Conservation (phyloP, 177 flowering plant genomes). For the Tripterygium wilfordii region DNA sequence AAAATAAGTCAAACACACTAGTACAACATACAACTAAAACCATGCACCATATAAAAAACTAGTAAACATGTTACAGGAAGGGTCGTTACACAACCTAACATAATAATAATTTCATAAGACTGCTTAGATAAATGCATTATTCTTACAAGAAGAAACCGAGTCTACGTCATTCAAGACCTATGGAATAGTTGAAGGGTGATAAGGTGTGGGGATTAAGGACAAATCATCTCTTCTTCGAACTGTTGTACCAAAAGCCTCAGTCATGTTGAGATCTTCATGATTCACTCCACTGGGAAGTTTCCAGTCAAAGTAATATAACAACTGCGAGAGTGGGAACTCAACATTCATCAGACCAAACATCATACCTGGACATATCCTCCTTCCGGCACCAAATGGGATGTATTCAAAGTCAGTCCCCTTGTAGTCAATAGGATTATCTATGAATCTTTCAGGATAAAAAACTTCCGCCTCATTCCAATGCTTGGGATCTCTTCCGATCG, state of each 20-base stretch:
- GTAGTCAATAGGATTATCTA: conserved; percentile 24
- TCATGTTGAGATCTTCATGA: not conserved
- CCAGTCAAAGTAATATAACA: conserved; percentile 1
- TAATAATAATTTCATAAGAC: too few relatives aligned
- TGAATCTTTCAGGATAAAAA: conserved; percentile 48
- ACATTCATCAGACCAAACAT: not conserved
- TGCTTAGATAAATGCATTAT: too few relatives aligned
- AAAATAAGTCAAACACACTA: too few relatives aligned
- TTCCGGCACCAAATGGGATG: conserved; percentile 50
- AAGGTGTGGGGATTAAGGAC: not conserved
- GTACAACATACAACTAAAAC: too few relatives aligned
- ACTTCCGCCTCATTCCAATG: conserved; percentile 40
- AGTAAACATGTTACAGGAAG: too few relatives aligned
- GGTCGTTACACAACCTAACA: too few relatives aligned
- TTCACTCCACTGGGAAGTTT: conserved; percentile 2
- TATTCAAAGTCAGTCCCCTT: conserved; percentile 31
- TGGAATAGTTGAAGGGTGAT: too few relatives aligned
- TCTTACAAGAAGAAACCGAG: too few relatives aligned
- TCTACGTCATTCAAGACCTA: too few relatives aligned
- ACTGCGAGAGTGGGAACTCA: not conserved
- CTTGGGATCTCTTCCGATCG: not conserved
- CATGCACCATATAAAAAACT: too few relatives aligned
- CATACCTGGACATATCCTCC: conserved; percentile 54
- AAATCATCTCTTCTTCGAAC: not conserved
- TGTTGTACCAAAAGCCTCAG: not conserved